Evolutionary conservation across 306 rosid genomes (phyloP).

Genomic region (Vigna reflexopilosa): DNA sequence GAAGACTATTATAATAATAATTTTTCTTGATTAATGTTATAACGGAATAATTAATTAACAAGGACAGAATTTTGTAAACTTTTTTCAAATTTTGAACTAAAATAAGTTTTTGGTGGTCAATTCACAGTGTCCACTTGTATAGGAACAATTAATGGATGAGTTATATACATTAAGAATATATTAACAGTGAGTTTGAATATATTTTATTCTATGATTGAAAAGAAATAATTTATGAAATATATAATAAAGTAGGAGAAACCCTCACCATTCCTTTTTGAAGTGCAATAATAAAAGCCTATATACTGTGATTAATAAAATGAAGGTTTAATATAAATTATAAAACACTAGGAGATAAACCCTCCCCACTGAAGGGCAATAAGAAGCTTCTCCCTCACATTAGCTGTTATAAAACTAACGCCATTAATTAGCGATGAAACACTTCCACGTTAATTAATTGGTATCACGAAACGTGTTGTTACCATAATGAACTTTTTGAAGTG

Average conservation of each 20-base stretch:
- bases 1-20: too few relatives aligned
- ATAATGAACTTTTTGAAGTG: slow-evolving; percentile 29
- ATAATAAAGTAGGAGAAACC: neutral
- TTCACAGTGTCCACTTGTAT: neutral
- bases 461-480: slow-evolving; percentile 20
- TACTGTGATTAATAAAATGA: neutral
- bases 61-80: neutral
- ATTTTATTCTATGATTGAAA: too few relatives aligned
- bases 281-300: neutral
- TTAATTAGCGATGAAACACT: slow-evolving; percentile 8
- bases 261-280: slow-evolving; percentile 3
- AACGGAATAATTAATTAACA: neutral
- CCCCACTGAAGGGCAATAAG: neutral
- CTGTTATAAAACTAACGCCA: neutral
- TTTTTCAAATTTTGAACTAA: neutral
- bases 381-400: slow-evolving; percentile 16
- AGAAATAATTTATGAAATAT: too few relatives aligned
- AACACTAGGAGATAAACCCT: slow-evolving; percentile 6
- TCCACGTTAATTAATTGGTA: slow-evolving; percentile 16
- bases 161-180: neutral
- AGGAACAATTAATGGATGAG: neutral
- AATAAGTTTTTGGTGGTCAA: neutral
- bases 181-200: too few relatives aligned
- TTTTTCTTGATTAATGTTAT: neutral
- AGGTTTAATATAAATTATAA: neutral